phyloP scores from a whole-genome alignment of 805 yeast genomes.

The Grigorovia jiainica region DNA sequence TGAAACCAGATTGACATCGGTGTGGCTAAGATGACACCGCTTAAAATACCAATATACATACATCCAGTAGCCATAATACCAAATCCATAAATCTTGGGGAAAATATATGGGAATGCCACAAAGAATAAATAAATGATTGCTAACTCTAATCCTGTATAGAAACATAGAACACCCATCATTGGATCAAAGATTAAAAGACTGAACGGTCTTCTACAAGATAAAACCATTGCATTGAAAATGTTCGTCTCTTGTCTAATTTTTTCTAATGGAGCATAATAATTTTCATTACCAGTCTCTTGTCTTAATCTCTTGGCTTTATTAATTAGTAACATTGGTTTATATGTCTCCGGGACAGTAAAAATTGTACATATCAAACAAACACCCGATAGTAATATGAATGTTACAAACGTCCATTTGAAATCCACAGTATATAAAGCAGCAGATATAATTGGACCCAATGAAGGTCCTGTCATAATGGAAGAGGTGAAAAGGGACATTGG shows the following conservation, averaged over 20 bases:
- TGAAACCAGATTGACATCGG: constrained; percentile 37
- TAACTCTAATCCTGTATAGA: constrained; percentile 47
- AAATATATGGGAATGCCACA: constrained; percentile 56
- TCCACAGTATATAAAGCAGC: constrained; percentile 39
- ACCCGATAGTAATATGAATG: constrained; percentile 54
- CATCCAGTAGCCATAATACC: constrained; percentile 48
- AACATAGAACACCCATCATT: constrained; percentile 44
- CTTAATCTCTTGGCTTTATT: constrained; percentile 44
- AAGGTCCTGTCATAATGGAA: constrained; percentile 62
- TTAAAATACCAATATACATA: constrained; percentile 50
- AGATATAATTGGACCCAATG: constrained; percentile 56
- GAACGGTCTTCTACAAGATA: constrained; percentile 46
- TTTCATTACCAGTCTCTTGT: constrained; percentile 44
- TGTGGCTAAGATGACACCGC: constrained; percentile 42
- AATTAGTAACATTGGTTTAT: constrained; percentile 43
- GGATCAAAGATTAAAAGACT: constrained; percentile 41
- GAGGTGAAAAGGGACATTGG: constrained; percentile 62
- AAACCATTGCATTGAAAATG: constrained; percentile 31
- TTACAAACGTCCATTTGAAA: constrained; percentile 69
- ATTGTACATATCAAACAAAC: constrained; percentile 38
- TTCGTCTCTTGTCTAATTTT: constrained; percentile 36
- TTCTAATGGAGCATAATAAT: constrained; percentile 33
- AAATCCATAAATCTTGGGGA: constrained; percentile 43
- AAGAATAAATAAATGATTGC: constrained; percentile 58
- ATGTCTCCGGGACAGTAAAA: constrained; percentile 55